Conservation (phyloP, 345 rosid genomes). For the Lumnitzera littorea region DNA sequence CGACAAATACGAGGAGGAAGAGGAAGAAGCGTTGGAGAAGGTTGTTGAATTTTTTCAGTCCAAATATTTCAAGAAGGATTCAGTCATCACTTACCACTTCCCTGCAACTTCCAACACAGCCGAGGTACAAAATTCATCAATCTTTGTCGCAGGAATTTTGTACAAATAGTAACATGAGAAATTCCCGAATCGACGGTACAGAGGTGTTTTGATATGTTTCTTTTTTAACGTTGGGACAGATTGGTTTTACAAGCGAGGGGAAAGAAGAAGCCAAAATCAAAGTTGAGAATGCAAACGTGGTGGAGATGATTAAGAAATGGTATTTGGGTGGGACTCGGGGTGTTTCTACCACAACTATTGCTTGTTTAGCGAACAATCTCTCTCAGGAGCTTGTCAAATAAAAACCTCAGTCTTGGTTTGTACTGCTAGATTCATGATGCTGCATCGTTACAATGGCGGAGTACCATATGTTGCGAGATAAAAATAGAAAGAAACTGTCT, state of each 20-base stretch:
- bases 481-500: no score
- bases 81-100: slow-evolving; percentile 67
- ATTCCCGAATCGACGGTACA: not conserved
- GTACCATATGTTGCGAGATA: no score
- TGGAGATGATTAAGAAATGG: slow-evolving; percentile 79
- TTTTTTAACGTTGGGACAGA: slow-evolving; percentile 23
- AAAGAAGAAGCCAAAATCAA: slow-evolving; percentile 52
- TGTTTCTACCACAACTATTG: slow-evolving; percentile 60
- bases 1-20: slow-evolving; percentile 91
- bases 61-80: slow-evolving; percentile 65
- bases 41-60: slow-evolving; percentile 79
- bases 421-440: no score
- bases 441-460: no score
- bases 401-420: not conserved
- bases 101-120: slow-evolving; percentile 38
- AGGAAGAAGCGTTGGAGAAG: slow-evolving; percentile 75
- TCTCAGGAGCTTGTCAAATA: slow-evolving; percentile 42
- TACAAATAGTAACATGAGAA: not conserved
- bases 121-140: slow-evolving; percentile 32
- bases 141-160: not conserved
- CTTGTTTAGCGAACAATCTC: slow-evolving; percentile 45
- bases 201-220: no score
- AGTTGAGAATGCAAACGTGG: slow-evolving; percentile 72
- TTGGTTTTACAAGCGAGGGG: slow-evolving; percentile 49
- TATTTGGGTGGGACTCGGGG: slow-evolving; percentile 75